Conservation (phyloP, 1,284 basidiomycete species). For the Ustilago trichophora region DNA sequence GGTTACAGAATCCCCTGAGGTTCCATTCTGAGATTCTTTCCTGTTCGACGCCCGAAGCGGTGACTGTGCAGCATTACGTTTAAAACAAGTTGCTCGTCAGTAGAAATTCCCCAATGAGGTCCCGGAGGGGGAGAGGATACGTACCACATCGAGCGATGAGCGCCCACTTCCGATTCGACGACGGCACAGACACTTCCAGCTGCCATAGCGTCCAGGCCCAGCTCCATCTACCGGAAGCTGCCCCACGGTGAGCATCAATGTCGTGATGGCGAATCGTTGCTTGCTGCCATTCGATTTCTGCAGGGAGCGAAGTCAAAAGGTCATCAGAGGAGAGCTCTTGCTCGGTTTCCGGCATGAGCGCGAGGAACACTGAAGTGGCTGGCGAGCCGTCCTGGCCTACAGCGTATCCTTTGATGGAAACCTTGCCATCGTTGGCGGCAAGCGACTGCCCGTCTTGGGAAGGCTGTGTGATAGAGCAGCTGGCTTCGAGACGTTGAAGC, state of each 20-base stretch:
- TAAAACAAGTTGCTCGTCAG: too few species aligned
- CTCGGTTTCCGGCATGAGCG: conserved; percentile 7
- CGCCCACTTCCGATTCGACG: conserved; percentile 2
- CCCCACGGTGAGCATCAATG: background rate
- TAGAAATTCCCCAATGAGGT: too few species aligned
- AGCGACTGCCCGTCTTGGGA: background rate
- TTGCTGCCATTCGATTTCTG: conserved; percentile 20
- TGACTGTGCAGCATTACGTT: too few species aligned
- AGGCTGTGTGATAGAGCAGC: conserved; percentile 35
- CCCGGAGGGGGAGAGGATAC: conserved; percentile 1
- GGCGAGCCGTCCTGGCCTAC: conserved; percentile 43
- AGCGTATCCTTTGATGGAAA: conserved; percentile 39
- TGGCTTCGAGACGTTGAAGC: conserved; percentile 36
- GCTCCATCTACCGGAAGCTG: conserved; percentile 14
- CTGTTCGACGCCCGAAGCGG: conserved; percentile 42
- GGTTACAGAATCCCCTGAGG: conserved; percentile 48
- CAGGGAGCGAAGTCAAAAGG: conserved; percentile 15
- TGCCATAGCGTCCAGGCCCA: conserved; percentile 54
- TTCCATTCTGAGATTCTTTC: conserved; percentile 43
- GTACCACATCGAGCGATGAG: conserved; percentile 41
- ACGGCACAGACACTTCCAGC: conserved; percentile 6
- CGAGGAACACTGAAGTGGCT: conserved; percentile 12
- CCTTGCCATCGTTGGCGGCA: background rate
- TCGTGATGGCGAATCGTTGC: conserved; percentile 6
- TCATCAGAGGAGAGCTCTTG: conserved; percentile 3